A percentile compares a stretch with the other conserved stretches of the same genome.
phyloP scores from a whole-genome alignment of 139 green algal species.

The Coelastrella sp. region DNA sequence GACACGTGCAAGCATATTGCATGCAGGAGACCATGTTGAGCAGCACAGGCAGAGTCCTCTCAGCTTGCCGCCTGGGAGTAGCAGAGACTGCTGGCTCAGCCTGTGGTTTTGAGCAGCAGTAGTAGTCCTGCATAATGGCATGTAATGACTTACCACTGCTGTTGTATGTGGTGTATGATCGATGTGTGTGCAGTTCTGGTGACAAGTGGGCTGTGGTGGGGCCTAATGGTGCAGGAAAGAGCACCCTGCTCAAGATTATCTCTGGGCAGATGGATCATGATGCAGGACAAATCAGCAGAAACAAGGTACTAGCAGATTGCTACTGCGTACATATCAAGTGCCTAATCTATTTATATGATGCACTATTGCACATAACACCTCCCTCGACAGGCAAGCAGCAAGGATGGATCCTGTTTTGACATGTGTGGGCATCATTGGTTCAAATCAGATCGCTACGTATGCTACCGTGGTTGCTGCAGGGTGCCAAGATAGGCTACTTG shows the following conservation, averaged over 20 bases:
- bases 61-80: no score
- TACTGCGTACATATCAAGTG: no score
- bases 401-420: no score
- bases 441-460: not conserved
- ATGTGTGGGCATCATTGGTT: no score
- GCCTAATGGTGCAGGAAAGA: conserved; percentile 80
- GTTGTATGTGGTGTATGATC: not conserved
- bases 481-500: conserved; percentile 42
- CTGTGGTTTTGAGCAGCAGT: not conserved
- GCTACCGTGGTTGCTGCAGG: not conserved
- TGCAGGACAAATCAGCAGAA: conserved; percentile 49
- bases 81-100: no score
- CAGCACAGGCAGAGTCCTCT: no score
- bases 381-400: no score
- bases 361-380: no score
- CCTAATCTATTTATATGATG: no score
- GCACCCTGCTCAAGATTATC: conserved; percentile 76
- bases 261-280: conserved; percentile 53
- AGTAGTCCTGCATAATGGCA: not conserved
- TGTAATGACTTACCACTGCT: not conserved
- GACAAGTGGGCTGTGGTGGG: conserved; percentile 79
- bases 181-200: conserved; percentile 58
- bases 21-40: no score
- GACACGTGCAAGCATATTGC: no score
- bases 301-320: no score